Evolutionary conservation across 331 rosid genomes (phyloP).

Genomic region (Telfairia occidentalis): DNA sequence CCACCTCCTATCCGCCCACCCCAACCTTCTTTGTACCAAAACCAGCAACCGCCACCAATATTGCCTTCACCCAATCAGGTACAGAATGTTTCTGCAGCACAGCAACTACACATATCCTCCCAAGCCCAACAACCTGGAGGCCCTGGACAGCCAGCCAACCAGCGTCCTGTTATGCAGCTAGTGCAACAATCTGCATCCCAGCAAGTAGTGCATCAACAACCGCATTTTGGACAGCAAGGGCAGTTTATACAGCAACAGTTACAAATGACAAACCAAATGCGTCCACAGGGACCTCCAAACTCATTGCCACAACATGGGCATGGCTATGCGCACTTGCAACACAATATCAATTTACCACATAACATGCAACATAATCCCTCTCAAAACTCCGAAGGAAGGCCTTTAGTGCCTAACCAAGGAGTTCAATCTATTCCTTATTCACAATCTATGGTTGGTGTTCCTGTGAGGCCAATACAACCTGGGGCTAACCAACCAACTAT

Average conservation of each 20-base stretch:
- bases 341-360: slow-evolving; percentile 32
- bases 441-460: slow-evolving; percentile 36
- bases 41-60: slow-evolving; percentile 49
- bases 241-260: slow-evolving; percentile 45
- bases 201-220: slow-evolving; percentile 32
- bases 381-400: slow-evolving; percentile 50
- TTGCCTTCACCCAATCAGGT: slow-evolving; percentile 55
- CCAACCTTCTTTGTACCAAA: slow-evolving; percentile 43
- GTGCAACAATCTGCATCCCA: slow-evolving; percentile 47
- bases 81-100: slow-evolving; percentile 39
- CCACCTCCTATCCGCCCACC: slow-evolving; percentile 48
- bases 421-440: slow-evolving; percentile 38
- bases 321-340: slow-evolving; percentile 38
- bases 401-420: slow-evolving; percentile 38
- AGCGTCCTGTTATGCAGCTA: slow-evolving; percentile 45
- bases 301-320: slow-evolving; percentile 35
- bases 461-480: slow-evolving; percentile 38
- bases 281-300: slow-evolving; percentile 46
- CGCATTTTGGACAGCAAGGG: slow-evolving; percentile 15
- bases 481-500: slow-evolving; percentile 30
- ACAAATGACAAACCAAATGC: slow-evolving; percentile 38
- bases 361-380: slow-evolving; percentile 38
- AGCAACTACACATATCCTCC: slow-evolving; percentile 35
- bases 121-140: slow-evolving; percentile 55
- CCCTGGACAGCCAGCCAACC: slow-evolving; percentile 35